Evolutionary conservation across 768 basidiomycete genomes (phyloP), one percentile per base, ranked within the genome.

Genomic region (Suillus lakei): DNA sequence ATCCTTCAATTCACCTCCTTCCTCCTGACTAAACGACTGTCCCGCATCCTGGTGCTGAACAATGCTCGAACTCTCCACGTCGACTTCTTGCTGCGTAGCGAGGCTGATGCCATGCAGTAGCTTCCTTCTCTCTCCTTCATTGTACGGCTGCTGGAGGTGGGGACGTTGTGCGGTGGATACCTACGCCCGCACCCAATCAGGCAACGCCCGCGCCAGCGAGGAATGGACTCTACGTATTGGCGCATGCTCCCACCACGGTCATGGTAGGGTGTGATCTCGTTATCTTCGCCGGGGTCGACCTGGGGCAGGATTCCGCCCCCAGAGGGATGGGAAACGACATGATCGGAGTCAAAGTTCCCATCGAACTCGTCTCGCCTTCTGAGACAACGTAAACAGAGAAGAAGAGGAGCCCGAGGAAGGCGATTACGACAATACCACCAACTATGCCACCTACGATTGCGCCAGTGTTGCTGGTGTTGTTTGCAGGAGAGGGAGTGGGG

Each of bases 381-480:
- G 3, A 71, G 67, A 30, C 63, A 69, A 8, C 75, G 73, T 50
- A 79, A 60, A 51, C 74, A 78, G 61, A 78, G 61, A 77, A 72
- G 59, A 78, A 12, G 18, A 80, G 38, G 64, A 79, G 28, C 4
- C 67, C 67, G 23, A 82, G 1, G 12, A 76, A 2, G 16, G 66
- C 41, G 28, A 84, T 43, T 3, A 71, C 66, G 1, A 67, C 76
- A 4, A 81, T 63, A 2, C 85, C 86, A 63, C 85, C 85, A n/a
- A 86, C 82, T 3, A 82, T 80, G 21, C 83, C 83, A 12, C 86
- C 86, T 5, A 85, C 80, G 64, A 87, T 86, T 4, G 84, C 76
- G 34, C 79, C 83, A 4, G 74, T 69, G 38, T 21, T 69, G 34
- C 56, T 43, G 1, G 55, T 36, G 26, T 65, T 26, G 32, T 23